Base-by-base conservation (phyloP, 2,329 filamentous ascomycete genomes). In the Fusarium floridanum region DNA sequence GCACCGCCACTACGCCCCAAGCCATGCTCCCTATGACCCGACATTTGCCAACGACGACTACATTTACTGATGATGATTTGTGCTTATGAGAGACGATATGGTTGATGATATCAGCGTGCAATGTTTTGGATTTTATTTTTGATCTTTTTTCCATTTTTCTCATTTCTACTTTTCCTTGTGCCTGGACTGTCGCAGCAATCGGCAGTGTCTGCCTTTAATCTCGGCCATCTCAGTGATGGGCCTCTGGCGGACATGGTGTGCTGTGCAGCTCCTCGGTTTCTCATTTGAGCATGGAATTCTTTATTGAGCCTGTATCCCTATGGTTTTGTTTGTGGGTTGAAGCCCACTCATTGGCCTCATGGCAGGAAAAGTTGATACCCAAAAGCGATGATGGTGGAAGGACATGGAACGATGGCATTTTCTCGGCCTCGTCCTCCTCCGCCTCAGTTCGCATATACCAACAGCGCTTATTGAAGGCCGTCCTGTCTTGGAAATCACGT, bases 351-450 rank as follows among this genome's bases (percentile, higher is more conserved):
- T 72, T 75, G 74, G 75, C 70, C 76, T 77, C 65, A 76, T 73
- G 76, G 76, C 74, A 79, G 74, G 71, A 79, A 80, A 77, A 76
- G 78, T 80, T 83, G 78, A 85, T 84, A 84, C 82, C 81, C 77
- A 80, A 79, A 80, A 78, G 64, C 71, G 71, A 72, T 70, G 74
- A 76, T 67, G 75, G 64, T 65, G 73, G 73, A 72, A 76, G 68
- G 65, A 77, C 70, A 74, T 62, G 65, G 71, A 77, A 74, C 68
- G 72, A 69, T 55, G 67, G 67, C 70, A 76, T 70, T 70, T 60
- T 68, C 45, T 61, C 64, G 61, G 66, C 64, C 61, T 70, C 45
- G 64, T 50, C 64, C 66, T 67, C 61, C 66, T 61, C 56, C 43
- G 41, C 56, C 67, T 63, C 62, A 57, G 56, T 63, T 66, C 53